Percentiles rank a stretch among this genome's conserved stretches.
These are phyloP conservation scores for Malassezia arunalokei DNA, from an alignment of 1,284 basidiomycete species.

Conservation along the genomic window DNA sequence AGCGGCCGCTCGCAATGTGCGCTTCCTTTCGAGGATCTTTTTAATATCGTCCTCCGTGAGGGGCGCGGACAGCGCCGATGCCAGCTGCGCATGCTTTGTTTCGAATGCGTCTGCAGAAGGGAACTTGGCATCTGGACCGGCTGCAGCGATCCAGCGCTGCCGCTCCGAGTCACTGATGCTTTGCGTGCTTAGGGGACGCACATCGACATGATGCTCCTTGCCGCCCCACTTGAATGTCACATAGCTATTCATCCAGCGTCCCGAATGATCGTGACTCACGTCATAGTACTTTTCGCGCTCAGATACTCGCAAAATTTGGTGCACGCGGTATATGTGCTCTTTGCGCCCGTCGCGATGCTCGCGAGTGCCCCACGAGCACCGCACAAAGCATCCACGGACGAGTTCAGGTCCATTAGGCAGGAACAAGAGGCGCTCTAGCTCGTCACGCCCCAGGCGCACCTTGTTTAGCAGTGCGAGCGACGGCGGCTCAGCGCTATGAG, in stretches of 20 bases:
- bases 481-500: slow-evolving; percentile 50
- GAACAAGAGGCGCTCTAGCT: slow-evolving; percentile 57
- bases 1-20: slow-evolving; percentile 17
- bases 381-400: slow-evolving; percentile 55
- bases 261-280: slow-evolving; percentile 51
- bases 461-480: slow-evolving; percentile 54
- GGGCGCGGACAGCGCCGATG: slow-evolving; percentile 21
- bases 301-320: slow-evolving; percentile 58
- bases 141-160: slow-evolving; percentile 23
- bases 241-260: slow-evolving; percentile 30
- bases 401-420: slow-evolving; percentile 66
- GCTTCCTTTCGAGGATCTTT: slow-evolving; percentile 25
- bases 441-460: slow-evolving; percentile 56
- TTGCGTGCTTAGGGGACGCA: slow-evolving; percentile 20
- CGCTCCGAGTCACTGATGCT: slow-evolving; percentile 26
- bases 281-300: slow-evolving; percentile 57
- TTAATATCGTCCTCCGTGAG: slow-evolving; percentile 32
- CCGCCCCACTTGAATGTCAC: slow-evolving; percentile 23
- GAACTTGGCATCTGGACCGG: slow-evolving; percentile 13
- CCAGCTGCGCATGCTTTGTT: slow-evolving; percentile 25
- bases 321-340: slow-evolving; percentile 65
- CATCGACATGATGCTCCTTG: slow-evolving; percentile 19
- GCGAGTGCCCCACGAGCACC: slow-evolving; percentile 33
- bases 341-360: slow-evolving; percentile 51
- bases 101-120: slow-evolving; percentile 17